These are phyloP conservation scores for Rosa hybrid DNA, from an alignment of 331 rosid species.

Conservation along the genomic window DNA sequence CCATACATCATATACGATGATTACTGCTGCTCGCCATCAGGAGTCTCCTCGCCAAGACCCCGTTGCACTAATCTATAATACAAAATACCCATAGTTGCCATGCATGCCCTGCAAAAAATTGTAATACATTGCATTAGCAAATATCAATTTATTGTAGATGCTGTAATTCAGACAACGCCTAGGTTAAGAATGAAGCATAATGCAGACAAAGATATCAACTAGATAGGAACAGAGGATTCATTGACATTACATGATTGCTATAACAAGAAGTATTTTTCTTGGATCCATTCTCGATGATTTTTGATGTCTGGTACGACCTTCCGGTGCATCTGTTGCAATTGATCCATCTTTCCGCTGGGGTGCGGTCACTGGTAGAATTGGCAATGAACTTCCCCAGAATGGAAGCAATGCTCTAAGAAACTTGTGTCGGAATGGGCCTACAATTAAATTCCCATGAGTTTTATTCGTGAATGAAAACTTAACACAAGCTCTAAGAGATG, in stretches of 20 bases:
- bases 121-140: conserved; percentile 28
- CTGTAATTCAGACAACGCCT: not conserved
- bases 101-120: conserved; percentile 84
- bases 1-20: conserved; percentile 10
- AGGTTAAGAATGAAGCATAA: not conserved
- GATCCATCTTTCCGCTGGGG: conserved; percentile 76
- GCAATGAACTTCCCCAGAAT: conserved; percentile 90
- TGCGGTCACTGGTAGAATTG: conserved; percentile 91
- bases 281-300: conserved; percentile 96
- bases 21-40: conserved; percentile 56
- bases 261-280: conserved; percentile 86
- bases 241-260: conserved; percentile 77
- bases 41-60: conserved; percentile 63
- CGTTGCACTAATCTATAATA: conserved; percentile 94
- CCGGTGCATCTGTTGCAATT: conserved; percentile 57
- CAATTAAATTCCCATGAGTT: conserved; percentile 21
- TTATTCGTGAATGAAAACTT: not conserved
- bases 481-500: not conserved
- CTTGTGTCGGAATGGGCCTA: conserved; percentile 90
- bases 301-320: conserved; percentile 78
- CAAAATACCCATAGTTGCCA: conserved; percentile 99
- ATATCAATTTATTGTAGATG: not conserved
- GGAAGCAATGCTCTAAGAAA: conserved; percentile 93
- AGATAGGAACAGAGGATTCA: not conserved
- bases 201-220: not conserved